Conservation (phyloP, 2,329 filamentous ascomycete genomes). For the Aspergillus vadensis region DNA sequence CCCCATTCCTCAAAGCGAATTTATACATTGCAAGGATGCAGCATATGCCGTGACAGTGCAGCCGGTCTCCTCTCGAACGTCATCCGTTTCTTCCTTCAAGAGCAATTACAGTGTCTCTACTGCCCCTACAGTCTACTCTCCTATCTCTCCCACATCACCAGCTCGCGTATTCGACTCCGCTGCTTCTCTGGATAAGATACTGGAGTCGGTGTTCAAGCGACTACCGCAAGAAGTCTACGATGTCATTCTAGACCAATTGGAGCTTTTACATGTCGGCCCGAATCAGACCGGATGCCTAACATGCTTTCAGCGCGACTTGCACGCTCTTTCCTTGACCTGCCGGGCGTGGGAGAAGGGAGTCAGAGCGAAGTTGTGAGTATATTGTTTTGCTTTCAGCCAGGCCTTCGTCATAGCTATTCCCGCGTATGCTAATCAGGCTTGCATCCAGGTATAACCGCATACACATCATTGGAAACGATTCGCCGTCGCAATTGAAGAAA, state of each 20-base stretch:
- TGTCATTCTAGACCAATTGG: constrained; percentile 55
- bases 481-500: constrained; percentile 48
- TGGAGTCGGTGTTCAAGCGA: constrained; percentile 44
- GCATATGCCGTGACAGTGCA: constrained; percentile 33
- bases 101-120: constrained; percentile 42
- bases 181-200: constrained; percentile 36
- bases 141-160: constrained; percentile 38
- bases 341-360: constrained; percentile 59
- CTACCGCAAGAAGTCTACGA: constrained; percentile 59
- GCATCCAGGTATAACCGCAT: constrained; percentile 51
- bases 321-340: constrained; percentile 56
- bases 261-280: constrained; percentile 46
- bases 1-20: constrained; percentile 28
- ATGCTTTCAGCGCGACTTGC: constrained; percentile 58
- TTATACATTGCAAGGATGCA: constrained; percentile 32
- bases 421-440: constrained; percentile 14
- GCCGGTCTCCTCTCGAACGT: constrained; percentile 34
- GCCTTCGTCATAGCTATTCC: no score
- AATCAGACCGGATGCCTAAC: constrained; percentile 51
- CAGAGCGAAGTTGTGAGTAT: constrained; percentile 53
- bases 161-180: constrained; percentile 43
- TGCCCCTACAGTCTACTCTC: constrained; percentile 42
- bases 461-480: constrained; percentile 52
- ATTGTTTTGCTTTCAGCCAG: no score
- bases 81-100: constrained; percentile 41